Base-by-base conservation (phyloP, 2,329 filamentous ascomycete genomes). In the Aspergillus nomiae region DNA sequence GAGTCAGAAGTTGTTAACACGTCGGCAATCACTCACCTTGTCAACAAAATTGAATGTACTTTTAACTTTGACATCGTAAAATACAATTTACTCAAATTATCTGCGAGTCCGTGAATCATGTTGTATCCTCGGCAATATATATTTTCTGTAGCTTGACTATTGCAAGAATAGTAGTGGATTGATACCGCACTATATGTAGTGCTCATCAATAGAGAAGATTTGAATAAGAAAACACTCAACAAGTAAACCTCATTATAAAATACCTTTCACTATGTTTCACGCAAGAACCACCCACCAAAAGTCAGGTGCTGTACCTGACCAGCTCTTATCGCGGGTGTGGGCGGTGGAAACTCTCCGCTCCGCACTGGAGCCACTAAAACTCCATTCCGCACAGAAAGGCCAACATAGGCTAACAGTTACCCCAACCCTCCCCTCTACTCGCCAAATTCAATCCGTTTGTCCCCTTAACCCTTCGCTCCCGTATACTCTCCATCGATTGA, bases 361-460 rank as follows among this genome's bases (percentile, higher is more conserved):
- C 48, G 48, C 28, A 51, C 28, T 21, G 34, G 56, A 51, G 62
- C 64, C 66, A 64, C 64, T 64, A 65, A 69, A 66, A 63, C 56
- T 61, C 59, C 61, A 50, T 64, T 61, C 66, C 66, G 58, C 69
- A 69, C 69, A 70, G 61, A 67, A 64, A 69, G 65, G 68, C 61
- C 48, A 51, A 51, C 48, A 28, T 63, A 69, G 59, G 55, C 62
- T 60, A 28, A 59, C 59, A 56, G 59, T 61, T 58, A 30, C 45
- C 46, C 63, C 48, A 58, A 24, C 32, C 34, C 45, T 36, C 24
- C 28, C 24, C 28, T 51, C 28, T 1, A 43, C 50, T 41, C 24
- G 38, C 43, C 38, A 28, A 32, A 19, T 24, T 6, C 41, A 30
- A 2, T 14, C 10, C 32, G 34, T 50, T n/a, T 11, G n/a, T 11